phyloP scores from a whole-genome alignment of 805 yeast species.

The Metschnikowia lachancei region DNA sequence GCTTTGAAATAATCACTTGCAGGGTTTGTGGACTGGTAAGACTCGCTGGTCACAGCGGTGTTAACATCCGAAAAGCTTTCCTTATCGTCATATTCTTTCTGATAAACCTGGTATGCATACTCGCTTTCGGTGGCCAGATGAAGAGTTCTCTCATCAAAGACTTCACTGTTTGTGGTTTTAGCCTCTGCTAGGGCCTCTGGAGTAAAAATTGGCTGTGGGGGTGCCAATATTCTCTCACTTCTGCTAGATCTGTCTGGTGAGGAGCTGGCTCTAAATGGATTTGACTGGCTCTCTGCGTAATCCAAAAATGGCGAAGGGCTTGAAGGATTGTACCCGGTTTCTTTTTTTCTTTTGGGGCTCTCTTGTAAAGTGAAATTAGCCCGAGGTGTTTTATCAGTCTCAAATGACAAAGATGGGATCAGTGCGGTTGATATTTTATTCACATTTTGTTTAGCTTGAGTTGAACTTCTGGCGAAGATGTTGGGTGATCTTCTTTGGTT shows the following conservation, averaged over 20 bases:
- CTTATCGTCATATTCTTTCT: conserved; percentile 34
- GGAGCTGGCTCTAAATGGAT: conserved; percentile 27
- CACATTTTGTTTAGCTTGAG: conserved; percentile 17
- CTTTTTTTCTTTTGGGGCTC: conserved; percentile 65
- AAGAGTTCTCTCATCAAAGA: conserved; percentile 34
- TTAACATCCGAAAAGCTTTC: conserved; percentile 37
- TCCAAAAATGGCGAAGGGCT: conserved; percentile 43
- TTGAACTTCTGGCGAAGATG: conserved; percentile 40
- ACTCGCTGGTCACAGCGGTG: conserved; percentile 27
- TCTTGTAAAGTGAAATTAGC: conserved; percentile 58
- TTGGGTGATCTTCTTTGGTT: conserved; percentile 42
- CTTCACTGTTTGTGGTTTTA: conserved; percentile 27
- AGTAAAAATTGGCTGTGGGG: conserved; percentile 65
- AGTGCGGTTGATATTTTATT: conserved; percentile 4
- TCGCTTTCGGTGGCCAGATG: conserved; percentile 23
- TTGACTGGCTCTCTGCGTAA: conserved; percentile 37
- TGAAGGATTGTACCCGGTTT: conserved; percentile 25
- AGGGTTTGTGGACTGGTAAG: conserved; percentile 25
- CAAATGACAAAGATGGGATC: conserved; percentile 14
- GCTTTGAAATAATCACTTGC: conserved; percentile 43
- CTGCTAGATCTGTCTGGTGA: conserved; percentile 33
- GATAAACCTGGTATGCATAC: conserved; percentile 37
- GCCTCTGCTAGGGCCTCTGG: conserved; percentile 65
- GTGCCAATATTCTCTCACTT: conserved; percentile 54
- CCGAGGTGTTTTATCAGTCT: conserved; percentile 47